phyloP scores from a whole-genome alignment of 352 stramenopile species.

The Globisporangium takayamanum region DNA sequence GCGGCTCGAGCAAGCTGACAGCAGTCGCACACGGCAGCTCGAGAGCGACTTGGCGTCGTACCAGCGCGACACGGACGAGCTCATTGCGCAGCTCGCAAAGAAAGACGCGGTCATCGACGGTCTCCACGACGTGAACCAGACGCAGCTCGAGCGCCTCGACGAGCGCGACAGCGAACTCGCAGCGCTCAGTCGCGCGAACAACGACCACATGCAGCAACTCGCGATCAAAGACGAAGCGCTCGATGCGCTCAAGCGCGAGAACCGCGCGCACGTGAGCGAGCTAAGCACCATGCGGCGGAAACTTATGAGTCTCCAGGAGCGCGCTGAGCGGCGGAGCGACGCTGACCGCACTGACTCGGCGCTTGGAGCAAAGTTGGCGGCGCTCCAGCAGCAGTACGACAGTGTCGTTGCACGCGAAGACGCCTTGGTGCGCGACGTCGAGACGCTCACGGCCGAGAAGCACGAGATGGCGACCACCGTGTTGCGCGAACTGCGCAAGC shows the following conservation, averaged over 20 bases:
- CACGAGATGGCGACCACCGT: slow-evolving; percentile 25
- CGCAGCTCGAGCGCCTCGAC: slow-evolving; percentile 22
- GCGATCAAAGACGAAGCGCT: slow-evolving; percentile 24
- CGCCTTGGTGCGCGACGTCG: slow-evolving; percentile 27
- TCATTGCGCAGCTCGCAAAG: slow-evolving; percentile 7
- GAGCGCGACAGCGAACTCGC: slow-evolving; percentile 26
- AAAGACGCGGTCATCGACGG: slow-evolving; percentile 9
- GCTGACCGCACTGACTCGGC: neutral
- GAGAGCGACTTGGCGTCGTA: slow-evolving; percentile 2
- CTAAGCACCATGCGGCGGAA: slow-evolving; percentile 16
- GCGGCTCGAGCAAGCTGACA: slow-evolving; percentile 1
- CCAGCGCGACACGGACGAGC: slow-evolving; percentile 6
- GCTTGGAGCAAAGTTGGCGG: slow-evolving; percentile 13
- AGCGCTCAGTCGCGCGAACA: slow-evolving; percentile 16
- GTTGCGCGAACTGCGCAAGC: slow-evolving; percentile 32
- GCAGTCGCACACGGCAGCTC: neutral
- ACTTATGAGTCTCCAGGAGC: slow-evolving; percentile 20
- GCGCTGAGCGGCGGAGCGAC: neutral
- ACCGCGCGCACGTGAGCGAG: slow-evolving; percentile 13
- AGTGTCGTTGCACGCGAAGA: slow-evolving; percentile 25
- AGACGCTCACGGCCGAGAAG: slow-evolving; percentile 32
- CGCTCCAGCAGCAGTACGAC: slow-evolving; percentile 18
- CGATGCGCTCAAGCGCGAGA: slow-evolving; percentile 16
- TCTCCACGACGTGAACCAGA: slow-evolving; percentile 11
- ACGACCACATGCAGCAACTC: slow-evolving; percentile 17